A percentile compares a stretch with the other conserved stretches of the same genome.
Evolutionary conservation across 2,329 filamentous ascomycete genomes (phyloP).

Genomic region (Fusarium odoratissimum): DNA sequence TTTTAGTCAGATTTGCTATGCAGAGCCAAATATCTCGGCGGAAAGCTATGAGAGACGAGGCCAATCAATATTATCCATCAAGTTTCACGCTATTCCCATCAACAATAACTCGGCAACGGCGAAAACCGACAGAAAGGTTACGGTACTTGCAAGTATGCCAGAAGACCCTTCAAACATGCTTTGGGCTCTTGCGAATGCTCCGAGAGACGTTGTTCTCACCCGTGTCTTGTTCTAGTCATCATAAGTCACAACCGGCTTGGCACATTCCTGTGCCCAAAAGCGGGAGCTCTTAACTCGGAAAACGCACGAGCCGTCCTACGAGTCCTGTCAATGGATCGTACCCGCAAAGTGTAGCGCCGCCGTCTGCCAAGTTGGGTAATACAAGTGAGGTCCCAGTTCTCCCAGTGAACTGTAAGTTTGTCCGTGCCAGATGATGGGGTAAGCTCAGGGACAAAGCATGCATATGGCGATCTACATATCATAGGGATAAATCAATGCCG

Average conservation of each 20-base stretch:
- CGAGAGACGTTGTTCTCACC: slow-evolving; percentile 6
- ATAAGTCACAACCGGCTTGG: slow-evolving; percentile 20
- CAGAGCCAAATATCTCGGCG: neutral
- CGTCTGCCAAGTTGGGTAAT: neutral
- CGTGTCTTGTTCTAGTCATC: neutral
- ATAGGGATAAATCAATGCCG: neutral
- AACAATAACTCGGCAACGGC: neutral
- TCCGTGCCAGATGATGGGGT: neutral
- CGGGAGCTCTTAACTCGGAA: slow-evolving; percentile 8
- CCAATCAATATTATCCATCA: neutral
- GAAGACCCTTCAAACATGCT: neutral
- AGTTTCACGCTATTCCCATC: slow-evolving; percentile 2
- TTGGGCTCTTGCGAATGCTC: neutral
- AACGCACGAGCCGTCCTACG: slow-evolving; percentile 25
- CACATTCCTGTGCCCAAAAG: slow-evolving; percentile 34
- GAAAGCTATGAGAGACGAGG: neutral
- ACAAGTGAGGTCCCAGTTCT: neutral
- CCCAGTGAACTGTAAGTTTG: neutral
- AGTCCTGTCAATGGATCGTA: slow-evolving; percentile 21
- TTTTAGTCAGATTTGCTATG: neutral
- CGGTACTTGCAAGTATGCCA: neutral
- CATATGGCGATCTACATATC: neutral
- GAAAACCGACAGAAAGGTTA: neutral
- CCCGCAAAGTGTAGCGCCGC: slow-evolving; percentile 23
- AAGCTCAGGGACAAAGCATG: neutral